Conservation (phyloP, 202 grass and related monocot genomes). For the Cymbopogon flexuosus region DNA sequence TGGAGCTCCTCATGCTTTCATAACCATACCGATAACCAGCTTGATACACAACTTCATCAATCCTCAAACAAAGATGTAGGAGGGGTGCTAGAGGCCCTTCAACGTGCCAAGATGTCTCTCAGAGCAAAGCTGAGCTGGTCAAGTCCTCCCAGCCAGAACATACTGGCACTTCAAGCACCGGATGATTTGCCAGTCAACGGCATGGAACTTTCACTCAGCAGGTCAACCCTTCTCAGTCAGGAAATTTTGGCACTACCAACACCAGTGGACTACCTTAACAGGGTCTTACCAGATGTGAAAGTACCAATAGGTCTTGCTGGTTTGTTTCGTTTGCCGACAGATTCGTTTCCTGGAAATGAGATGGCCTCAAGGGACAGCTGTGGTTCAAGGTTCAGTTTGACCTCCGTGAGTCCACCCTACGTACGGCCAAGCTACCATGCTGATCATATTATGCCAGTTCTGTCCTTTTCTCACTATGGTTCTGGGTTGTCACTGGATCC, state of each 20-base stretch:
- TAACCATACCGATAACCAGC: constrained; percentile 46
- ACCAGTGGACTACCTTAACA: constrained; percentile 8
- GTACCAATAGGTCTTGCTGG: constrained; percentile 53
- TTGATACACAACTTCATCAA: constrained; percentile 44
- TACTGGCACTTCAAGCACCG: constrained; percentile 48
- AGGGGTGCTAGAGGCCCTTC: constrained; percentile 75
- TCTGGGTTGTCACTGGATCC: constrained; percentile 25
- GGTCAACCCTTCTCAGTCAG: constrained; percentile 17
- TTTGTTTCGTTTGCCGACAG: constrained; percentile 84
- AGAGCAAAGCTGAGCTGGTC: constrained; percentile 51
- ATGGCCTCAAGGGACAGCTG: constrained; percentile 7
- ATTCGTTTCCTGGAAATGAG: constrained; percentile 39
- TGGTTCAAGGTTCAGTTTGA: constrained; percentile 46
- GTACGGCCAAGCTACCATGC: constrained; percentile 33
- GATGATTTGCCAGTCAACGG: constrained; percentile 22
- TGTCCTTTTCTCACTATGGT: constrained; percentile 29
- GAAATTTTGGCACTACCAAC: constrained; percentile 26
- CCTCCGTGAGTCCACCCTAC: background rate
- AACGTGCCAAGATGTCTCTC: constrained; percentile 68
- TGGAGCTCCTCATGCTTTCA: constrained; percentile 52
- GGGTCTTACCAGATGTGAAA: constrained; percentile 31
- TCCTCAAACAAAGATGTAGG: constrained; percentile 40
- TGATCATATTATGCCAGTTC: constrained; percentile 15
- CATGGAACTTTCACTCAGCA: constrained; percentile 32
- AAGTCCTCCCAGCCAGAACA: constrained; percentile 34